Conservation (phyloP, 352 stramenopile genomes). For the Phytophthora vignae region DNA sequence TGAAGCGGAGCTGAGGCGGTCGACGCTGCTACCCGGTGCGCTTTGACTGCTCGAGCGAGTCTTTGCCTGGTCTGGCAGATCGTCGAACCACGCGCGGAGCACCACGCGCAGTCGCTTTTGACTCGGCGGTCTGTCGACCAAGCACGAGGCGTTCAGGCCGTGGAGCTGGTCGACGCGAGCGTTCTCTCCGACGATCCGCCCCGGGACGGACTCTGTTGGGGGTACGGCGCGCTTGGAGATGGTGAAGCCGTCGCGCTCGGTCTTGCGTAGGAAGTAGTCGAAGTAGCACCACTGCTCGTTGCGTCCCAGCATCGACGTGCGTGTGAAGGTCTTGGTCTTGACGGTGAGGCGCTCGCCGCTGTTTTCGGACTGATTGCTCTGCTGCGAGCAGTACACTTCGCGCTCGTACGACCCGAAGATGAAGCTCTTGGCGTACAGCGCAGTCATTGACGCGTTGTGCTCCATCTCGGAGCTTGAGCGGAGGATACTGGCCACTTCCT, state of each 20-base stretch:
- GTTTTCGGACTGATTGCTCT: background rate
- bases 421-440: slow-evolving; percentile 43
- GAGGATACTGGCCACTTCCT: slow-evolving; percentile 36
- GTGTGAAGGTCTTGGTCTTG: slow-evolving; percentile 36
- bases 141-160: slow-evolving; percentile 26
- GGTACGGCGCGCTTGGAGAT: slow-evolving; percentile 29
- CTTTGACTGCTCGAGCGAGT: background rate
- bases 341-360: slow-evolving; percentile 28
- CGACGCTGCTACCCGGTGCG: background rate
- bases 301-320: slow-evolving; percentile 17
- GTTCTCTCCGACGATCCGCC: slow-evolving; percentile 8
- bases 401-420: slow-evolving; percentile 41
- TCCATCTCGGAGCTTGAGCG: slow-evolving; percentile 19
- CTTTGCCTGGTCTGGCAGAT: background rate
- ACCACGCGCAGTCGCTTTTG: background rate
- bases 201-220: slow-evolving; percentile 12
- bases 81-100: background rate
- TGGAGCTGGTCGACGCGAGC: slow-evolving; percentile 29
- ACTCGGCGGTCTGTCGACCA: background rate
- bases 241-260: slow-evolving; percentile 23
- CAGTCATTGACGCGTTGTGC: slow-evolving; percentile 42
- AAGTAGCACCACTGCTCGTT: slow-evolving; percentile 47
- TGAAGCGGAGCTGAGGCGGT: background rate
- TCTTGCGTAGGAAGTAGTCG: slow-evolving; percentile 32
- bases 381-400: slow-evolving; percentile 10